Evolutionary conservation across 73 alveolate genomes (phyloP).

Genomic region (Durusdinium trenchii): DNA sequence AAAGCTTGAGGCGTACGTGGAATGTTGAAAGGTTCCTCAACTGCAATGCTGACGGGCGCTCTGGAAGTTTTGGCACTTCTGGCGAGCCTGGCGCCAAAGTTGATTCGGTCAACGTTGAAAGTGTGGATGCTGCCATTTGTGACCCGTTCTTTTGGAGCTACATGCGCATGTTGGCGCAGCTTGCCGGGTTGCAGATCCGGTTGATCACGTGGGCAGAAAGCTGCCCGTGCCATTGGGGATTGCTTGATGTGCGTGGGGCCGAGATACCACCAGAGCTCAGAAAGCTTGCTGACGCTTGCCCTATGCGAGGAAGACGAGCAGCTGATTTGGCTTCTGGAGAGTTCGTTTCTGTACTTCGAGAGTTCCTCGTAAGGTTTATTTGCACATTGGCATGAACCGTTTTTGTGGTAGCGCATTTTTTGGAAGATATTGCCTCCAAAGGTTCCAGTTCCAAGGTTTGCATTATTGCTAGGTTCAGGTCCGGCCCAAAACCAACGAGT

Average conservation of each 20-base stretch:
- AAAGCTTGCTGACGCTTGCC: not conserved
- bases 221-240: slow-evolving; percentile 32
- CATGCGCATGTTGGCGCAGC: not conserved
- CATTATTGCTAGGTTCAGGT: too few relatives aligned
- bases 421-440: too few relatives aligned
- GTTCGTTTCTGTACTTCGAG: not conserved
- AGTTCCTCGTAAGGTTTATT: too few relatives aligned
- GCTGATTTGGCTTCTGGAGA: slow-evolving; percentile 4
- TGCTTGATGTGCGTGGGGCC: not conserved
- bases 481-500: too few relatives aligned
- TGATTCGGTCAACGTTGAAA: not conserved
- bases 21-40: not conserved
- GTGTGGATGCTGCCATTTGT: not conserved
- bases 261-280: not conserved
- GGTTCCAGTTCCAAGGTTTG: too few relatives aligned
- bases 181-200: not conserved
- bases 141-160: not conserved
- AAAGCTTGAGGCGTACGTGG: not conserved
- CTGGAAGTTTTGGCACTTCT: not conserved
- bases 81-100: too few relatives aligned
- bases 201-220: not conserved
- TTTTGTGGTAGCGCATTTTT: too few relatives aligned
- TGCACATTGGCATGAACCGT: too few relatives aligned
- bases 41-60: not conserved
- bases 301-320: not conserved